These are phyloP conservation scores for Pichia deserticola DNA, from an alignment of 805 yeast genomes.

Conservation along the genomic window DNA sequence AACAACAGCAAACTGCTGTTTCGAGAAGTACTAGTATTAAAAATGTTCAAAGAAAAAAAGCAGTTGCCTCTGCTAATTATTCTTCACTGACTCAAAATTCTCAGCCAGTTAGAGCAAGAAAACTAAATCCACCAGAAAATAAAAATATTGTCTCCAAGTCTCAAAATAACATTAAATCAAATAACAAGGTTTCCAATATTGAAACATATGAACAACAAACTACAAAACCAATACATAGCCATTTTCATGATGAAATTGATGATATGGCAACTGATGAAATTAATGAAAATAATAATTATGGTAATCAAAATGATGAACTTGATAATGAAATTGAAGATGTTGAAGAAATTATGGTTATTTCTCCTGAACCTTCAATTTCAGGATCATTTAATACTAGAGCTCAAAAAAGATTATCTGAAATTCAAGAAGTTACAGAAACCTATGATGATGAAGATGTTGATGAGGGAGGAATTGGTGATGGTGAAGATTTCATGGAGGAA, in stretches of 20 bases:
- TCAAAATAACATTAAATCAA: no score
- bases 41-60: background rate
- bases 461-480: conserved; percentile 2
- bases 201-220: background rate
- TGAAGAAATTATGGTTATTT: background rate
- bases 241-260: background rate
- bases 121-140: background rate
- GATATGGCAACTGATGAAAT: background rate
- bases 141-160: background rate
- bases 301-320: background rate
- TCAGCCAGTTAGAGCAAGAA: background rate
- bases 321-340: conserved; percentile 5
- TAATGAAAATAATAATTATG: background rate
- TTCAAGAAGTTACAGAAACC: conserved; percentile 12
- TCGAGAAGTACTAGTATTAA: background rate
- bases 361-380: conserved; percentile 1
- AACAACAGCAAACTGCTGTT: background rate
- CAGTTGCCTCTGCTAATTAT: background rate
- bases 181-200: no score
- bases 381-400: conserved; percentile 2
- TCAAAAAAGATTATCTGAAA: conserved; percentile 11
- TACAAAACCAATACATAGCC: background rate
- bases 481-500: conserved; percentile 9
- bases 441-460: conserved; percentile 11
- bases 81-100: background rate